Evolutionary conservation across 176 grass and related monocot species (phyloP).

Genomic region (Aegilops tauschii): DNA sequence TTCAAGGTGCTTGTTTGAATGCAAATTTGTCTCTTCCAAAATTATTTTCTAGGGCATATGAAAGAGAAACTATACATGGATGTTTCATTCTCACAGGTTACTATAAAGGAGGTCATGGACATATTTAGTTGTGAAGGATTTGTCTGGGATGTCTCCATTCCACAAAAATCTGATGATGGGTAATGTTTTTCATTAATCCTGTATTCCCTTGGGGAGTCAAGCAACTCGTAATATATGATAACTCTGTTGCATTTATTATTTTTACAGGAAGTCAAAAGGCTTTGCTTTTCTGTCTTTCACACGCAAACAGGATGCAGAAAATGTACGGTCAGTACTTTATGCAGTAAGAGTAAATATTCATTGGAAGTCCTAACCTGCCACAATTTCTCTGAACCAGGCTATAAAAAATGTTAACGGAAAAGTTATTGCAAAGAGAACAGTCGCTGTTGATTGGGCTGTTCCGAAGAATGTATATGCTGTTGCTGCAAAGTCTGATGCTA

Average conservation of each 20-base stretch:
- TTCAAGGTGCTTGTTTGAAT: constrained; percentile 77
- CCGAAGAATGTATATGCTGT: constrained; percentile 80
- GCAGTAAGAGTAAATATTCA: constrained; percentile 21
- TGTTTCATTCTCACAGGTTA: constrained; percentile 51
- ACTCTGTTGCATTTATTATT: constrained; percentile 9
- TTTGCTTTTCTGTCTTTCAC: constrained; percentile 99
- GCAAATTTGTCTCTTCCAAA: not conserved
- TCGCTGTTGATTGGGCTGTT: constrained; percentile 98
- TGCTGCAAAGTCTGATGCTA: constrained; percentile 52
- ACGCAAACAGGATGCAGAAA: constrained; percentile 93
- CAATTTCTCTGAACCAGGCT: constrained; percentile 51
- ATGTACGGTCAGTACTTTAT: constrained; percentile 54
- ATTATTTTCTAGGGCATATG: not conserved
- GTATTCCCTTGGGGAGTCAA: constrained; percentile 24
- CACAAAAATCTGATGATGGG: constrained; percentile 71
- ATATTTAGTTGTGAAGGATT: constrained; percentile 70
- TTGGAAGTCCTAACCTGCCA: constrained; percentile 24
- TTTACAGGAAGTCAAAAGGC: constrained; percentile 87
- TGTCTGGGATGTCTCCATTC: constrained; percentile 95
- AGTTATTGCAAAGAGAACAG: constrained; percentile 69
- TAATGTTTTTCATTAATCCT: constrained; percentile 39
- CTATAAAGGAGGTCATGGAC: constrained; percentile 65
- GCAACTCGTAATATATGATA: constrained; percentile 17
- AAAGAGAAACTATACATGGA: constrained; percentile 22
- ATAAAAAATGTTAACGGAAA: constrained; percentile 91